Base-by-base conservation (phyloP, 1,284 basidiomycete genomes). In the Ustilago curta region DNA sequence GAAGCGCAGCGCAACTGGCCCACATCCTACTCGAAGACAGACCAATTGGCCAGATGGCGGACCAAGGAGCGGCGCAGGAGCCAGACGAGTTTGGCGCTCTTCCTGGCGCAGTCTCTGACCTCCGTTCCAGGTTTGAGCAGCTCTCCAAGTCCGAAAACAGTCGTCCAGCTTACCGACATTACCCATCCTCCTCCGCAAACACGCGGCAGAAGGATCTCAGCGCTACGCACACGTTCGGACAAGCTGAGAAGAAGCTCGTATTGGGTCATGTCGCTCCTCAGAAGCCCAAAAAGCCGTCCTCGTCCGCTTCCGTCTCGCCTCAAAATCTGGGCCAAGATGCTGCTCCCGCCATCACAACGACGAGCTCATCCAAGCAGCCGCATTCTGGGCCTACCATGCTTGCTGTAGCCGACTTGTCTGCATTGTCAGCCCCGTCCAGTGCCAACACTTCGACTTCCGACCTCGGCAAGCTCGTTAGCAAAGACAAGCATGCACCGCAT, bases 101-200 rank as follows among this genome's bases (percentile, higher is more conserved):
- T 2, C 49, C 73, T 0, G 69, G 64, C 50, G 73, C 61, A 21
- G 69, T 76, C 53, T 76, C 73, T 23, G 58, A 71, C 25, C 65
- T 76, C 6, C 57, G 73, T 7, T 76, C 73, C 2, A 53, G 73
- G n/a, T 76, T 76, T 55, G 73, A 76, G 49, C 73, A 76, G 56
- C 59, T 76, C 39, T 76, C 73, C 49, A 64, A 76, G 19, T 72
- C 73, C 40, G 69, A 76, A 40, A 50, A 51, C 57, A 67, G 63
- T n/a, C 63, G 71, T 25, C 69, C 69, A 3, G 27, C 51, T 23
- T 44, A 39, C 39, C 48, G 25, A 11, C 54, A 56, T 5, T n/a
- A 18, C 21, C 18, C 45, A 4, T 29, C 21, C 11, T 35, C 49
- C 19, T 57, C 70, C n/a, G 19, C 57, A n/a, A 29, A 35, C 6